Evolutionary conservation across 495 filamentous ascomycete species (phyloP), one percentile per base, ranked within the genome.

Genomic region (Cercophora sp.): DNA sequence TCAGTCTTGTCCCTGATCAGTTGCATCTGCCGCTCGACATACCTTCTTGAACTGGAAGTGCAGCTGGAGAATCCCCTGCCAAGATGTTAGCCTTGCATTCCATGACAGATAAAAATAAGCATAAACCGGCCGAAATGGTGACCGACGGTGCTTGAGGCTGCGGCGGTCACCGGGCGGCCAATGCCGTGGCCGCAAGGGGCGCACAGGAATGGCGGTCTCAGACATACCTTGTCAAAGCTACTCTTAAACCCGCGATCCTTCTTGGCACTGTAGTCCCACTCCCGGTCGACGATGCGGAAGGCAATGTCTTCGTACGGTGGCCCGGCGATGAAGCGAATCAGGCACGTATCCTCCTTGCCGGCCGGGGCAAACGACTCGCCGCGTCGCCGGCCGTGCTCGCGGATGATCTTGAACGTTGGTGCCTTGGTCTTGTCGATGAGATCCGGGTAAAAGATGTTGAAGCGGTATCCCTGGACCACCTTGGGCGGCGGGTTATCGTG

Each of bases 401-500:
- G 83, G 61, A 96, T 89, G 57, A 99, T 96, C 52, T 87, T 83
- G 69, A 93, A 99, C 0, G 91, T 96, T 2, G 93, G 93, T 5
- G 93, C 91, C 68, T 90, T 95, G 8, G 83, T 79, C 70, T 93
- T 96, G 67, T 97, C 91, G 56, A 97, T 95, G n/a, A 98, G 80
- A 59, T 98, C 93, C 2, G 93, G 94, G 57, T 99, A 99, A 70
- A 99, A 97, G 37, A 99, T 94, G 69, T 97, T 99, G 77, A 99
- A 99, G 58, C 96, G 95, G 72, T 97, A 99, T 26, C 93, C 93
- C 69, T 98, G 93, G 39, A 98, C 93, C 18, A 98, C 93, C 69
- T 96, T 96, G 11, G 93, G 93, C 2, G 93, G 93, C 5, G 93
- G 93, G 60, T 99, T 96, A 62, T 97, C 94, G 67, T 96, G 92